Percentiles rank a stretch among this genome's conserved stretches.
Evolutionary conservation across 169 alveolate genomes (phyloP).

Genomic region (Neospora caninum): DNA sequence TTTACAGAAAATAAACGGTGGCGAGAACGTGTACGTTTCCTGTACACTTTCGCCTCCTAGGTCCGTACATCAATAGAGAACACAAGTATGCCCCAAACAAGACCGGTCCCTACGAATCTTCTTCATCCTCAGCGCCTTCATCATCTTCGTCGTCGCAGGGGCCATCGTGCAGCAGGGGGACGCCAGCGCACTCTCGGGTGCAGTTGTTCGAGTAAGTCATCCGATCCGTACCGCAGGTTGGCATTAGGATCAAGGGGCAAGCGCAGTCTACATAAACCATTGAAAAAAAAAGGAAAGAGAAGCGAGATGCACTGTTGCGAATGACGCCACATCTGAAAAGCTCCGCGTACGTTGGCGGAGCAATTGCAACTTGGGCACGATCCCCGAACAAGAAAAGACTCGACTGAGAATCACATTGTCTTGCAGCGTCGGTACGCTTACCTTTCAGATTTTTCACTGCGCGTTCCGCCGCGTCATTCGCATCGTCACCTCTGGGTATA

Average conservation of each 20-base stretch:
- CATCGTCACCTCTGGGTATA: too few relatives aligned
- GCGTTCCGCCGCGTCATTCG: too few relatives aligned
- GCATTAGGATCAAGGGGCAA: constrained; percentile 45
- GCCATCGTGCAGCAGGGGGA: neutral
- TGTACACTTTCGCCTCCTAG: neutral
- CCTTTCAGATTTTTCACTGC: too few relatives aligned
- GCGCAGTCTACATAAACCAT: neutral
- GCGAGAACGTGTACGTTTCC: neutral
- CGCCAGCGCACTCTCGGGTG: constrained; percentile 36
- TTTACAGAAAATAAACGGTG: neutral
- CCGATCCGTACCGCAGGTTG: constrained; percentile 60
- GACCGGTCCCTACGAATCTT: neutral
- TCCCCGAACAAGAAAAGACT: too few relatives aligned
- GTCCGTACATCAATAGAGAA: neutral
- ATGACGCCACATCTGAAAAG: too few relatives aligned
- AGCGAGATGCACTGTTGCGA: too few relatives aligned
- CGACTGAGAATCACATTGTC: too few relatives aligned
- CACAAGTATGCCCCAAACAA: neutral
- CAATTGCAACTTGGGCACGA: too few relatives aligned
- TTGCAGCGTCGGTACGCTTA: too few relatives aligned
- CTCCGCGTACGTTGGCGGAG: too few relatives aligned
- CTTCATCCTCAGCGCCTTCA: too few relatives aligned
- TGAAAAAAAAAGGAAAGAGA: too few relatives aligned
- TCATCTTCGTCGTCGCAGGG: neutral
- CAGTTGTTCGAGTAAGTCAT: constrained; percentile 48